A percentile compares a stretch with the other conserved stretches of the same genome.
Evolutionary conservation across 148 eudicot species (phyloP).

Genomic region (Linanthus parryae): DNA sequence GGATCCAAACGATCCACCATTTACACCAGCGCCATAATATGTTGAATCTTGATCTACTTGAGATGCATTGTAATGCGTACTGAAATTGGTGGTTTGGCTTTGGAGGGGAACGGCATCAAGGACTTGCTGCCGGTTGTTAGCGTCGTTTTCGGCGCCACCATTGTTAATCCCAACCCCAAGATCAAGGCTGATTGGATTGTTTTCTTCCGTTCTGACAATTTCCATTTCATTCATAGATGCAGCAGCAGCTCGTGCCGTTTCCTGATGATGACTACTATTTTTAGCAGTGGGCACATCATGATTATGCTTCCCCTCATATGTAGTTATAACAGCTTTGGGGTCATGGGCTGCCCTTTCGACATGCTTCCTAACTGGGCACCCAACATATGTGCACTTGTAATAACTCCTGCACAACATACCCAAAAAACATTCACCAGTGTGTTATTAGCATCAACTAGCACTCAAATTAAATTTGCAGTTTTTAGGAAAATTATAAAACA

Average conservation of each 20-base stretch:
- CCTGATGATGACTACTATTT: slow-evolving; percentile 47
- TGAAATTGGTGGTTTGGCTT: slow-evolving; percentile 27
- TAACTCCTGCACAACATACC: slow-evolving; percentile 62
- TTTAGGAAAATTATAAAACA: no score
- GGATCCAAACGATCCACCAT: slow-evolving; percentile 49
- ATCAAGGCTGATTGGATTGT: slow-evolving; percentile 62
- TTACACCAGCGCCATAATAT: slow-evolving; percentile 56
- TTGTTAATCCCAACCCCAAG: slow-evolving; percentile 73
- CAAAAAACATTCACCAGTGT: background rate
- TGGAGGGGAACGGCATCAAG: slow-evolving; percentile 25
- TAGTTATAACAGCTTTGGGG: slow-evolving; percentile 94
- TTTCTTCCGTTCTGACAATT: slow-evolving; percentile 40
- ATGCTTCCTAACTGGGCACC: slow-evolving; percentile 92
- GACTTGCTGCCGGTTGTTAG: slow-evolving; percentile 25
- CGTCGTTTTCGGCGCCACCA: slow-evolving; percentile 28
- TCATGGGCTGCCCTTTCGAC: slow-evolving; percentile 99
- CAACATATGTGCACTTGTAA: slow-evolving; percentile 87
- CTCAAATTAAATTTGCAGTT: background rate
- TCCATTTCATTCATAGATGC: slow-evolving; percentile 22
- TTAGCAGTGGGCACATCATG: slow-evolving; percentile 83
- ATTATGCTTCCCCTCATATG: slow-evolving; percentile 96
- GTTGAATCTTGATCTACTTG: slow-evolving; percentile 34
- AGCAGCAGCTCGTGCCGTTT: slow-evolving; percentile 2
- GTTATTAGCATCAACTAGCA: background rate
- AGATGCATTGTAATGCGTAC: slow-evolving; percentile 30